A percentile compares a stretch with the other conserved stretches of the same genome.
Conservation (phyloP, 805 yeast species). For the Saccharomycopsis fodiens region DNA sequence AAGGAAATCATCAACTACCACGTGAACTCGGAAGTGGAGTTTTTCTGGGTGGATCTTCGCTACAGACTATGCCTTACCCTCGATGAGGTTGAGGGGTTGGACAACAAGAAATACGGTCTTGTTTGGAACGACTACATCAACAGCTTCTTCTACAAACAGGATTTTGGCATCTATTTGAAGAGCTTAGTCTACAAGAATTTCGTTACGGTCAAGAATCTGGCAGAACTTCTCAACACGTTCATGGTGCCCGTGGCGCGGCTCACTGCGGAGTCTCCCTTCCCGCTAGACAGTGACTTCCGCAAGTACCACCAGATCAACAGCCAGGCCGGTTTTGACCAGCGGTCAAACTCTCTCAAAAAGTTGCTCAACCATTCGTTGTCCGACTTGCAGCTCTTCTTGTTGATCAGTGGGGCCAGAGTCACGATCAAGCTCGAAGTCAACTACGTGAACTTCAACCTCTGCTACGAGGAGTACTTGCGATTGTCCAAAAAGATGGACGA, state of each 20-base stretch:
- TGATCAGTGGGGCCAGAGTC: conserved; percentile 72
- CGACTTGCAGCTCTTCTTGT: conserved; percentile 60
- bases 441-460: conserved; percentile 67
- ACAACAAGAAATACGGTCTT: conserved; percentile 16
- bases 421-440: conserved; percentile 48
- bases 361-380: conserved; percentile 38
- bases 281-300: conserved; percentile 21
- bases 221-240: conserved; percentile 29
- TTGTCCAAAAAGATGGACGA: conserved; percentile 41
- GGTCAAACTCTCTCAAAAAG: conserved; percentile 11
- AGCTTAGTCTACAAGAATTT: conserved; percentile 22
- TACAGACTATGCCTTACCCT: conserved; percentile 17
- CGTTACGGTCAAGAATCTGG: conserved; percentile 31
- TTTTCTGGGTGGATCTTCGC: conserved; percentile 20
- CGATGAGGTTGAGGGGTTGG: conserved; percentile 17
- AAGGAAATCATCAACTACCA: conserved; percentile 12
- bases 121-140: conserved; percentile 21
- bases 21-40: conserved; percentile 18
- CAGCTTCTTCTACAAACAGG: conserved; percentile 13
- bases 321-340: conserved; percentile 23
- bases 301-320: conserved; percentile 18
- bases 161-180: conserved; percentile 19
- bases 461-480: conserved; percentile 64
- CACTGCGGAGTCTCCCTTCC: conserved; percentile 21
- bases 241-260: conserved; percentile 28